These are phyloP conservation scores for Ceratobasidium sp. DNA, from an alignment of 1,284 basidiomycete species.

Conservation along the genomic window DNA sequence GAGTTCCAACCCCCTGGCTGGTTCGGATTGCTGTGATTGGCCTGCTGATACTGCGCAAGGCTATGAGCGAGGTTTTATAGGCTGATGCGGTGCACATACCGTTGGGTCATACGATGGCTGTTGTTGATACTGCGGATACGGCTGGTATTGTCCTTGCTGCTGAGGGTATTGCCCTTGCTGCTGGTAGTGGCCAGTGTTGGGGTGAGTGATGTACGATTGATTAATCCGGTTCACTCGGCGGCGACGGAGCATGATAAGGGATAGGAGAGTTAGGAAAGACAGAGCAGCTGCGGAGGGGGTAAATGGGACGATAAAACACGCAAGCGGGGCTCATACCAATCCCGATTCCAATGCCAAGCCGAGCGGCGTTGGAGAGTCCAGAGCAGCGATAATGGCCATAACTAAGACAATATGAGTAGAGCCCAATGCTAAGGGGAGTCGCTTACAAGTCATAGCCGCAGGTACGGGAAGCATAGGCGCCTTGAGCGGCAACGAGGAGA, in stretches of 20 bases:
- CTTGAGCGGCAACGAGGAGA: constrained; percentile 5
- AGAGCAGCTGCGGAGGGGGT: constrained; percentile 17
- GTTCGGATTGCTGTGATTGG: constrained; percentile 1
- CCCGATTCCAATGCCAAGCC: constrained; percentile 48
- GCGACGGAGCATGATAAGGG: constrained; percentile 34
- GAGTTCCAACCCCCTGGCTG: constrained; percentile 38
- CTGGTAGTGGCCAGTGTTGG: constrained; percentile 4
- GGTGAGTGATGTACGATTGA: constrained; percentile 38
- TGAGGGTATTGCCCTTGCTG: background rate
- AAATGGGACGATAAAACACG: background rate
- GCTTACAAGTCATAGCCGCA: constrained; percentile 44
- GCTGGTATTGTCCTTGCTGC: constrained; percentile 10
- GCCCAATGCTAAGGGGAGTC: background rate
- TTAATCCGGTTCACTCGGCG: constrained; percentile 40
- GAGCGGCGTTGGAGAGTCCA: constrained; percentile 46
- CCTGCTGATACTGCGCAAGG: constrained; percentile 19
- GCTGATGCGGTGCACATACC: background rate
- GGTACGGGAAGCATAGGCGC: constrained; percentile 37
- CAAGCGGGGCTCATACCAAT: constrained; percentile 25
- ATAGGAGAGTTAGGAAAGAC: constrained; percentile 2
- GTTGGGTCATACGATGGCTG: constrained; percentile 38
- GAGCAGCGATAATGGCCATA: constrained; percentile 48
- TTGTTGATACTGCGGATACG: constrained; percentile 24
- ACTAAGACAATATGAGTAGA: constrained; percentile 12
- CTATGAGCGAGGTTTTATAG: background rate